A percentile compares a stretch with the other conserved stretches of the same genome.
These are phyloP conservation scores for Kurtzmaniella quercitrusa DNA, from an alignment of 1,139 yeast genomes.

Conservation along the genomic window DNA sequence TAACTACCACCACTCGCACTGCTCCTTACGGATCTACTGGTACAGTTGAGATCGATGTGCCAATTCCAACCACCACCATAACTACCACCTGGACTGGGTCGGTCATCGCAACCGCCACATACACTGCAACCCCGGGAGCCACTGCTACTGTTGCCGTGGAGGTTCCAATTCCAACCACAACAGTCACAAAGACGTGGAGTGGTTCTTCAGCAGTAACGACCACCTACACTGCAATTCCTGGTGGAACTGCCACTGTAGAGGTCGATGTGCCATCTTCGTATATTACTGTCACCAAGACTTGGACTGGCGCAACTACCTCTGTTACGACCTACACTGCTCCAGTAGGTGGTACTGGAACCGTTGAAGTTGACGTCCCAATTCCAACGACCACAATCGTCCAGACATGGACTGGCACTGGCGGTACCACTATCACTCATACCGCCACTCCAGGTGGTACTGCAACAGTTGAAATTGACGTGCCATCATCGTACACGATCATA, in stretches of 20 bases:
- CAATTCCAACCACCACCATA: constrained; percentile 9
- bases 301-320: constrained; percentile 7
- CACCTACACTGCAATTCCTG: constrained; percentile 11
- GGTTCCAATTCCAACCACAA: constrained; percentile 2
- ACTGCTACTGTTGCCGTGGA: constrained; percentile 4
- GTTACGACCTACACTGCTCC: constrained; percentile 7
- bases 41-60: constrained; percentile 8
- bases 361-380: constrained; percentile 12
- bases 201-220: constrained; percentile 6
- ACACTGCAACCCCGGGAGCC: constrained; percentile 3
- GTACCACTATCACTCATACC: constrained; percentile 13
- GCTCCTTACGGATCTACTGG: constrained; percentile 10
- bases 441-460: constrained; percentile 9
- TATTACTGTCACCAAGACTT: constrained; percentile 6
- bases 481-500: constrained; percentile 8
- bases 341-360: constrained; percentile 9
- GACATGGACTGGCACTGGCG: constrained; percentile 6
- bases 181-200: constrained; percentile 5
- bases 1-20: constrained; percentile 13
- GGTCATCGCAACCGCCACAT: background rate
- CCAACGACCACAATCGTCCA: constrained; percentile 9
- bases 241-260: constrained; percentile 5
- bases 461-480: constrained; percentile 8
- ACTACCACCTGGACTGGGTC: constrained; percentile 2
- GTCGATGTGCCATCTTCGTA: constrained; percentile 6